Percentiles rank a stretch among this genome's conserved stretches.
Conservation (phyloP, 139 green algal genomes). For the Auxenochlorella protothecoides region DNA sequence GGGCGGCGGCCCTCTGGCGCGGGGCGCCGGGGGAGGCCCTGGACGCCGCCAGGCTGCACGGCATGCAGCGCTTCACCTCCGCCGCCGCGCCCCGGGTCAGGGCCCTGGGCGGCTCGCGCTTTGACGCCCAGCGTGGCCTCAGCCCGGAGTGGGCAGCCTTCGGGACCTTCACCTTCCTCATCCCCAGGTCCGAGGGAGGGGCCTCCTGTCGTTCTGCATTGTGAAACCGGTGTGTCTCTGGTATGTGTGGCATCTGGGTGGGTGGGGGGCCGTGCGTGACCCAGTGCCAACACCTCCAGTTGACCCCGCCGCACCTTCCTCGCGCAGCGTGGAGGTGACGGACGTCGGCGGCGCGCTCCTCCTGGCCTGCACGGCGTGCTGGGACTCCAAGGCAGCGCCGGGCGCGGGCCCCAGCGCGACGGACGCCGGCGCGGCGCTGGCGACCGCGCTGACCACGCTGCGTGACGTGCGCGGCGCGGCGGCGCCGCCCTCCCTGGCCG, state of each 20-base stretch:
- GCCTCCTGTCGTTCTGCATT: background rate
- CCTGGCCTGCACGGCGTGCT: conserved; percentile 62
- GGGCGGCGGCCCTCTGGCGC: conserved; percentile 69
- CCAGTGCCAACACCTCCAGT: too few species aligned
- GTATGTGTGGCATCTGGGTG: too few species aligned
- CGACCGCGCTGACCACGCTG: background rate
- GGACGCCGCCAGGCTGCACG: conserved; percentile 23
- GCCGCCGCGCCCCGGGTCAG: conserved; percentile 44
- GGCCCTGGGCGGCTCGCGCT: conserved; percentile 67
- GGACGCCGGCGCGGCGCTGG: conserved; percentile 24
- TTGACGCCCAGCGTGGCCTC: conserved; percentile 13
- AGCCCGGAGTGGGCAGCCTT: conserved; percentile 54
- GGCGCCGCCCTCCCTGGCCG: too few species aligned
- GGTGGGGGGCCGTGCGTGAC: too few species aligned
- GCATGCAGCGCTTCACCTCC: conserved; percentile 60
- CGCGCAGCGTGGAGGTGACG: conserved; percentile 46
- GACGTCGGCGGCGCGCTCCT: conserved; percentile 35
- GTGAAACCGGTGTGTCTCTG: background rate
- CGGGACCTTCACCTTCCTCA: conserved; percentile 66
- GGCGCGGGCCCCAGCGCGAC: background rate
- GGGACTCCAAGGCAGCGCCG: conserved; percentile 30
- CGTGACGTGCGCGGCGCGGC: too few species aligned
- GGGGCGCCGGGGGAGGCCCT: conserved; percentile 38
- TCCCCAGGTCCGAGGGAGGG: conserved; percentile 35
- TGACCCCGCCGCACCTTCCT: background rate